phyloP scores from a whole-genome alignment of 1,139 yeast genomes.

The Taphrina wiesneri region DNA sequence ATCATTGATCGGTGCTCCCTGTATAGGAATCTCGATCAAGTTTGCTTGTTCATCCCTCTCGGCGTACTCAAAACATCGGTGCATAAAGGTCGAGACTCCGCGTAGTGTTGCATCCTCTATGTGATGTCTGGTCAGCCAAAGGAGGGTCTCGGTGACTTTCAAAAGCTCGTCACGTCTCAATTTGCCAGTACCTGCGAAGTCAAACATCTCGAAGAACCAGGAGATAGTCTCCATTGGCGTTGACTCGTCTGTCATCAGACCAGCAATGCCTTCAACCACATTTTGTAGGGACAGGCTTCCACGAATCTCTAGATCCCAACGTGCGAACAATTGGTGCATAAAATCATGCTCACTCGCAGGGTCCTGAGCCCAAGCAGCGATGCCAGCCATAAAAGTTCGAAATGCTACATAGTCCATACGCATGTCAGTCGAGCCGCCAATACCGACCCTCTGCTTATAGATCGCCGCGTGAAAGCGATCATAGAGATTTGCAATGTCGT shows the following conservation, averaged over 20 bases:
- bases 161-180: conserved; percentile 78
- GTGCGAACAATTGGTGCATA: conserved; percentile 62
- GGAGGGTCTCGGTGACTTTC: conserved; percentile 79
- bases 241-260: conserved; percentile 67
- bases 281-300: conserved; percentile 68
- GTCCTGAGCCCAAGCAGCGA: conserved; percentile 65
- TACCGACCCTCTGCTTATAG: conserved; percentile 69
- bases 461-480: conserved; percentile 82
- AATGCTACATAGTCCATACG: conserved; percentile 75
- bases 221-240: conserved; percentile 67
- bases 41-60: conserved; percentile 38
- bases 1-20: background rate
- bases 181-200: conserved; percentile 59
- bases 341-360: conserved; percentile 50
- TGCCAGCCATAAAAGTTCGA: conserved; percentile 69
- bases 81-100: conserved; percentile 84
- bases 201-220: conserved; percentile 76
- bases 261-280: conserved; percentile 71
- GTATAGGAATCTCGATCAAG: background rate
- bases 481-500: conserved; percentile 68
- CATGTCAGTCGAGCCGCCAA: conserved; percentile 59
- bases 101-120: conserved; percentile 55
- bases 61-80: conserved; percentile 87
- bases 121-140: conserved; percentile 72
- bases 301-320: conserved; percentile 63